Conservation (phyloP, 441 rosid genomes). For the Gossypium aridum region DNA sequence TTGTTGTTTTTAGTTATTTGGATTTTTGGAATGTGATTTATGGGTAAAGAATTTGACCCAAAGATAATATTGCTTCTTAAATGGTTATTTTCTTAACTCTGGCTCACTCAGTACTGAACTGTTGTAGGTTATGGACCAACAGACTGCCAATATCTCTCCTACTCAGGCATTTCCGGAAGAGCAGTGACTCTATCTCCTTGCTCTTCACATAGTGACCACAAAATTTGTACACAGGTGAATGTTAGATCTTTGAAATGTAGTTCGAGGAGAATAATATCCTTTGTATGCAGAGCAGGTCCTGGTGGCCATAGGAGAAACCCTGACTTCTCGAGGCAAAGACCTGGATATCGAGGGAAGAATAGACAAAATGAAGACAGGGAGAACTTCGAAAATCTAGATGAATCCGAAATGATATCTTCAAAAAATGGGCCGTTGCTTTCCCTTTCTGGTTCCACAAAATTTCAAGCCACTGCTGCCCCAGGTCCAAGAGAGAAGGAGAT, state of each 20-base stretch:
- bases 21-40: neutral
- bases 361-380: slow-evolving; percentile 47
- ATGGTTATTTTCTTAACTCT: neutral
- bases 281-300: slow-evolving; percentile 56
- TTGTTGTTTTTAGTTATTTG: neutral
- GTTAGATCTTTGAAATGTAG: slow-evolving; percentile 29
- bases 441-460: slow-evolving; percentile 46
- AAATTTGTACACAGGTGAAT: slow-evolving; percentile 24
- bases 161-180: slow-evolving; percentile 42
- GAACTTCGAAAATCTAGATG: slow-evolving; percentile 39
- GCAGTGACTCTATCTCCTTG: slow-evolving; percentile 30
- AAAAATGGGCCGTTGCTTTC: slow-evolving; percentile 56
- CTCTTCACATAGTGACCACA: slow-evolving; percentile 19
- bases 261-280: slow-evolving; percentile 24
- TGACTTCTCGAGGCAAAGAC: slow-evolving; percentile 52
- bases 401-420: slow-evolving; percentile 42
- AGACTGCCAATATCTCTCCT: slow-evolving; percentile 33
- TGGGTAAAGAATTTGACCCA: neutral
- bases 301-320: slow-evolving; percentile 62
- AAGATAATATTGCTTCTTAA: neutral
- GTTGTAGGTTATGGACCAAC: slow-evolving; percentile 48
- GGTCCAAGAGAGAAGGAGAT: slow-evolving; percentile 78
- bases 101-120: neutral
- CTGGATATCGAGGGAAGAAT: slow-evolving; percentile 54
- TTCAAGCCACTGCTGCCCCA: slow-evolving; percentile 61